Evolutionary conservation across 2,329 filamentous ascomycete species (phyloP).

Genomic region (Calonectria pseudoreteaudii): DNA sequence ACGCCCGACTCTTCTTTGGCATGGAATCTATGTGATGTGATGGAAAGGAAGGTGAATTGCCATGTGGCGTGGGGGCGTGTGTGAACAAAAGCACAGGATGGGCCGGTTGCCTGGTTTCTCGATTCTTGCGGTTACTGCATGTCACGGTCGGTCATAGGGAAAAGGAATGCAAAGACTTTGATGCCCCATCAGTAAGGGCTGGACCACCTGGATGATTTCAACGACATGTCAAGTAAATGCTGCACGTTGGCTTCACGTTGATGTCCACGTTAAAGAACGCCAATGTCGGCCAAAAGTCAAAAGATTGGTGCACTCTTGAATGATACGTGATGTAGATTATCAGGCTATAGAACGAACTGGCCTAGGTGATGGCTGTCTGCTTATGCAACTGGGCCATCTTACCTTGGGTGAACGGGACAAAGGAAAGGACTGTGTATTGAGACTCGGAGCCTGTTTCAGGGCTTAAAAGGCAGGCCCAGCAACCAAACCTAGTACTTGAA

Average conservation of each 20-base stretch:
- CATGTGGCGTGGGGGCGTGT: conserved; percentile 41
- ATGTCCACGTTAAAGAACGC: conserved; percentile 13
- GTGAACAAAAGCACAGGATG: conserved; percentile 41
- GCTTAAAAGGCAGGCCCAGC: not conserved
- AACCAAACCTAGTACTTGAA: conserved; percentile 25
- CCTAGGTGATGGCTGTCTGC: not conserved
- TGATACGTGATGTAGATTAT: not conserved
- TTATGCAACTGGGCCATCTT: not conserved
- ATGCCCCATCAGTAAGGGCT: conserved; percentile 45
- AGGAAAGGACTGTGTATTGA: not conserved
- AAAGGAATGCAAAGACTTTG: conserved; percentile 55
- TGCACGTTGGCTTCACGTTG: not conserved
- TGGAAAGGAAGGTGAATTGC: conserved; percentile 34
- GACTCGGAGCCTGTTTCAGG: conserved; percentile 5
- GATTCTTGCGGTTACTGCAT: conserved; percentile 57
- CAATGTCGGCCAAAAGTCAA: not conserved
- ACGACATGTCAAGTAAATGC: conserved; percentile 21
- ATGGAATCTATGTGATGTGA: conserved; percentile 46
- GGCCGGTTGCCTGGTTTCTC: conserved; percentile 51
- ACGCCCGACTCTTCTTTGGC: conserved; percentile 41
- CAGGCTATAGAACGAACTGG: not conserved
- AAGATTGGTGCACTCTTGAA: not conserved
- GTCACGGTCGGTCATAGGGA: conserved; percentile 61
- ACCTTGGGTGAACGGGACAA: not conserved
- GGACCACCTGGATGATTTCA: conserved; percentile 29